Evolutionary conservation across 306 rosid species (phyloP), one percentile per base, ranked within the genome.

Genomic region (Rosa persica): DNA sequence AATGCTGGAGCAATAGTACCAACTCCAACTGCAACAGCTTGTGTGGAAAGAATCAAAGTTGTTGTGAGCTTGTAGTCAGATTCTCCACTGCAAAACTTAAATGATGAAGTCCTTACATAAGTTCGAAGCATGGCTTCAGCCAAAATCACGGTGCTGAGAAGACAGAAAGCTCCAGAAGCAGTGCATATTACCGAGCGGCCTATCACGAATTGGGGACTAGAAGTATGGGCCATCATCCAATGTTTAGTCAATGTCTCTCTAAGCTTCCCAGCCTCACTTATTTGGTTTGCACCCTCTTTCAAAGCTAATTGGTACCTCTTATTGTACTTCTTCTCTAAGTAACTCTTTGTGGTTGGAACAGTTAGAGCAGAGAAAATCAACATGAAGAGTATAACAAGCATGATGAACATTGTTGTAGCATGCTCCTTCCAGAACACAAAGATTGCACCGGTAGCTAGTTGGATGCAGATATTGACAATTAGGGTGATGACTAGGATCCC

Each of bases 201-300:
- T 81, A 94, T 70, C 72, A 94, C 90, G 83, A 92, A 94, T 64
- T 94, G 98, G 12, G 98, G 98, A 47, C 90, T 87, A 42, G 89
- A 81, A 0, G 96, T 92, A 55, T 92, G 90, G 64, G 94, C 87
- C 98, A 94, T 90, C 91, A 92, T 76, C 97, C 98, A 92, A 79
- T 80, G 77, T 47, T 82, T 90, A 85, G 83, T 85, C 62, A 94
- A 61, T 52, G 75, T 80, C 60, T 80, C 74, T 68, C 83, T 86
- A 12, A 87, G 78, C 20, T 23, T 83, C 30, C 79, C 60, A 1
- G 81, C 76, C 74, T 34, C 52, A 0, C 9, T 78, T 52, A 60
- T 54, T 73, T 67, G 12, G 13, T n/a, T 54, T 39, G 83, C 22
- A 38, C 72, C 1, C 67, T 92, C 94, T 61, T 70, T 84, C 3